phyloP scores from a whole-genome alignment of 2,329 filamentous ascomycete genomes.

The Apiospora saccharicola region DNA sequence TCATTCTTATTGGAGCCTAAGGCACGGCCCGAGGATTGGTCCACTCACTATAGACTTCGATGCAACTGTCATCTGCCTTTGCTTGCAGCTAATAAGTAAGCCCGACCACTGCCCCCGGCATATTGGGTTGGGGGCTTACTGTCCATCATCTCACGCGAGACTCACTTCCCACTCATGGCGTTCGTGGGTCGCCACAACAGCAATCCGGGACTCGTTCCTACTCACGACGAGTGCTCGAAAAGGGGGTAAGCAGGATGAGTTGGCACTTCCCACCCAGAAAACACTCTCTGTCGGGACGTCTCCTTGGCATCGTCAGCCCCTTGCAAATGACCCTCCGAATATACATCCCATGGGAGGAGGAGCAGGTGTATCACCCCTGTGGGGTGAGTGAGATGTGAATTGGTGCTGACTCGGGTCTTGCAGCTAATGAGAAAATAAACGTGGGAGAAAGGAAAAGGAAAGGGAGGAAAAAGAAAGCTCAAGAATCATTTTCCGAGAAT shows the following conservation, averaged over 20 bases:
- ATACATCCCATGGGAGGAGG: not conserved
- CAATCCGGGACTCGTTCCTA: not conserved
- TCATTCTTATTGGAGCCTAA: constrained; percentile 10
- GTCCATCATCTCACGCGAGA: constrained; percentile 5
- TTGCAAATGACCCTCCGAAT: not conserved
- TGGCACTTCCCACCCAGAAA: not conserved
- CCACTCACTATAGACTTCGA: not conserved
- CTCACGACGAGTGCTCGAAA: not conserved
- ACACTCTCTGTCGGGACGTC: not conserved
- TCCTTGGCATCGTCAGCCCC: not conserved
- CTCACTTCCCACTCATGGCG: not conserved
- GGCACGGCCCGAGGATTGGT: constrained; percentile 7
- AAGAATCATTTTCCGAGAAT: not conserved
- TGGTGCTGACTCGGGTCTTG: constrained; percentile 7
- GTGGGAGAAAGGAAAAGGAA: not conserved
- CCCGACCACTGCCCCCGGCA: not conserved
- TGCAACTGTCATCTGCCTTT: constrained; percentile 1
- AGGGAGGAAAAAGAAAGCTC: no score
- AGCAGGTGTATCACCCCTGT: not conserved
- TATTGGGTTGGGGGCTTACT: not conserved
- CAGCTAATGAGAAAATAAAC: not conserved
- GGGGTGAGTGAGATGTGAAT: constrained; percentile 14
- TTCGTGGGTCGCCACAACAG: not conserved
- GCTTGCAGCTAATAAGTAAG: not conserved
- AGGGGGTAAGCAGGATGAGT: constrained; percentile 15